These are phyloP conservation scores for Tulasnella calospora DNA, from an alignment of 768 basidiomycete genomes.

Conservation along the genomic window DNA sequence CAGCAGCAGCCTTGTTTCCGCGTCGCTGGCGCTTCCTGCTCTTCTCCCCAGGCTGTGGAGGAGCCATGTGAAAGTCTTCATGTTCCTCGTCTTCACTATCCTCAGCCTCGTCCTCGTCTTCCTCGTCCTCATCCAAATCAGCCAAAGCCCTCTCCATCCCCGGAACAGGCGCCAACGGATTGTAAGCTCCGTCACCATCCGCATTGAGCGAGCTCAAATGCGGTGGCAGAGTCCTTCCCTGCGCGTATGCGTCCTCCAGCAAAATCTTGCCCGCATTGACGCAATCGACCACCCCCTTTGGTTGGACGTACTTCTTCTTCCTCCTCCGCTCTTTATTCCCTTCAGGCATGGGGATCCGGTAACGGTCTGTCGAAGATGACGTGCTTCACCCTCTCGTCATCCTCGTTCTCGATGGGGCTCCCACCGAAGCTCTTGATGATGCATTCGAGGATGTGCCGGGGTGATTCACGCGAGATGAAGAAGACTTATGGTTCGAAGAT, in stretches of 20 bases:
- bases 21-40: slow-evolving; percentile 32
- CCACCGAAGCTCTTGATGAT: slow-evolving; percentile 88
- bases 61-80: slow-evolving; percentile 34
- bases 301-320: slow-evolving; percentile 84
- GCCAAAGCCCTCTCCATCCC: slow-evolving; percentile 38
- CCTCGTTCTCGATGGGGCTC: slow-evolving; percentile 54
- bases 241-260: slow-evolving; percentile 77
- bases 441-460: slow-evolving; percentile 90
- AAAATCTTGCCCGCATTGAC: slow-evolving; percentile 83
- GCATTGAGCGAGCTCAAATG: slow-evolving; percentile 95
- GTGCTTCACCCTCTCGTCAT: slow-evolving; percentile 83
- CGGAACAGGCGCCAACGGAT: slow-evolving; percentile 41
- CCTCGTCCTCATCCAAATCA: slow-evolving; percentile 34
- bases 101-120: slow-evolving; percentile 35
- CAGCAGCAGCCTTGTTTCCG: slow-evolving; percentile 31
- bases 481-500: slow-evolving; percentile 85
- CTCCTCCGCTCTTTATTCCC: slow-evolving; percentile 53
- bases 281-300: slow-evolving; percentile 97
- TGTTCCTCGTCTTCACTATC: slow-evolving; percentile 37
- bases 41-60: slow-evolving; percentile 33
- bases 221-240: slow-evolving; percentile 82
- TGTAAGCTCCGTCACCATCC: slow-evolving; percentile 61
- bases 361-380: slow-evolving; percentile 87
- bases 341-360: slow-evolving; percentile 29
- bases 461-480: slow-evolving; percentile 89